phyloP scores from a whole-genome alignment of 192 early-diverging fungal species.

The Dimargaris verticillata region DNA sequence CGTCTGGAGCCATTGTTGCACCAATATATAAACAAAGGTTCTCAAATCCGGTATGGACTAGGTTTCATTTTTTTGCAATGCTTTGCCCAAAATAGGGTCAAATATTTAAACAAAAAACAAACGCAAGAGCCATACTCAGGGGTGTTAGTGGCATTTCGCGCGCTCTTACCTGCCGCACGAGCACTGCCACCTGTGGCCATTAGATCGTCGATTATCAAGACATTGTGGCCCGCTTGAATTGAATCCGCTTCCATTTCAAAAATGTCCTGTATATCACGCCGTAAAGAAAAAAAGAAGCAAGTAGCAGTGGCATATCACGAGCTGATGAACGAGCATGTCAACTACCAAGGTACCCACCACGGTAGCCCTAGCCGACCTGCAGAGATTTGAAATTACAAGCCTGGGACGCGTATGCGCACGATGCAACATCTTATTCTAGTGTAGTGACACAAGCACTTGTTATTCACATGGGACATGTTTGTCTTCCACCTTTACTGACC shows the following conservation, averaged over 20 bases:
- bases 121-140: too few species aligned
- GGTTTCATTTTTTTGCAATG: too few species aligned
- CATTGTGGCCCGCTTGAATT: constrained; percentile 63
- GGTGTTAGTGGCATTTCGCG: too few species aligned
- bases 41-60: too few species aligned
- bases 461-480: not conserved
- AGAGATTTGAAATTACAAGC: not conserved
- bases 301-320: not conserved
- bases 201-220: constrained; percentile 90
- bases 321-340: not conserved
- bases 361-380: not conserved
- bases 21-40: too few species aligned
- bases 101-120: too few species aligned
- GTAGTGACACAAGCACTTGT: not conserved
- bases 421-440: not conserved
- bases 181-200: constrained; percentile 87
- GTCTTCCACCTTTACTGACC: constrained; percentile 19
- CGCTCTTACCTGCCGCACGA: constrained; percentile 22
- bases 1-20: too few species aligned
- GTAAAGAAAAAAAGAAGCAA: not conserved
- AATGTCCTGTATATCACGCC: constrained; percentile 35
- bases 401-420: not conserved
- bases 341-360: not conserved
- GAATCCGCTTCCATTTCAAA: constrained; percentile 83
- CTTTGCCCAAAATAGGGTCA: too few species aligned